Base-by-base conservation (phyloP, 768 basidiomycete genomes). In the Gloeopeniophorella convolvens region DNA sequence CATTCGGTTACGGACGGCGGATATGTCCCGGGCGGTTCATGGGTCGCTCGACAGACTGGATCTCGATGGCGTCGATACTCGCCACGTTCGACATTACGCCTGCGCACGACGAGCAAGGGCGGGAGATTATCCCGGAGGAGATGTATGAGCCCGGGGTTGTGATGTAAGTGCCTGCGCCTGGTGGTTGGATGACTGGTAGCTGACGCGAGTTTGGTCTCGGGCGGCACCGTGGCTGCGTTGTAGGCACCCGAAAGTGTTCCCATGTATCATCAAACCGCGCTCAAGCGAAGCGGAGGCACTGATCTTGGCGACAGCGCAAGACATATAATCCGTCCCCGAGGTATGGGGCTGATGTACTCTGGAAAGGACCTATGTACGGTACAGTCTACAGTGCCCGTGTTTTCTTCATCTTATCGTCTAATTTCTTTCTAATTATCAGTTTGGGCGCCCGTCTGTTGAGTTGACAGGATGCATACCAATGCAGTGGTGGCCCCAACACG, bases 21-120 rank as follows among this genome's bases (percentile, higher is more conserved):
- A 56, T 59, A 8, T 65, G 63, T 45, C 60, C 65, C 12, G 55
- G 59, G 8, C 47, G 64, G 12, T 50, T 69, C 49, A 43, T 73
- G 4, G 71, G 66, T 0, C 63, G 68, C 40, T 58, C 62, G 40
- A 64, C 67, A 0, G 27, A 71, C 40, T 73, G 71, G 58, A 53
- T 71, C 18, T 66, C 64, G 39, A 65, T 73, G 5, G 52, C 65
- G 12, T 68, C 63, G 27, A 63, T 72, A 26, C 59, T 74, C 11
- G 61, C 72, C 4, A 56, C 63, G 5, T 70, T 76, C 45, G 51
- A 66, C n/a, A 69, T 76, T 11, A 33, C 37, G 11, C 37, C 23
- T 4, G 43, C 31, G 8, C 43, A 24, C 24, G 32, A 40, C 18
- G 24, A 9, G 31, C 9, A 23, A 3, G 31, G 30, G 11, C 6